Base-by-base conservation (phyloP, 2,329 filamentous ascomycete species). In the Parastagonospora avenae region DNA sequence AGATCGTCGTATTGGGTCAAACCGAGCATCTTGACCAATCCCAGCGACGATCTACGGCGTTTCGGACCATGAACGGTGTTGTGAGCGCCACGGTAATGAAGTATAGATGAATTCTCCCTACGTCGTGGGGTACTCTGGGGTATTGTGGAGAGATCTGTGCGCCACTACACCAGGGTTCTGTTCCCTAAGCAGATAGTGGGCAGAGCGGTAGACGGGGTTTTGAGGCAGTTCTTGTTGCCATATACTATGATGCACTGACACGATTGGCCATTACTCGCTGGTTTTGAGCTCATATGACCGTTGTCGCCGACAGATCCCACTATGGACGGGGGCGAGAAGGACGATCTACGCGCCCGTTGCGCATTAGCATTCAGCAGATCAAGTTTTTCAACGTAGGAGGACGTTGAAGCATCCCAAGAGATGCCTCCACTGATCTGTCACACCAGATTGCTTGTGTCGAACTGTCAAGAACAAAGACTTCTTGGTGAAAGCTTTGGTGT, bases 81-180 rank as follows among this genome's bases (percentile, higher is more conserved):
- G 53, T 42, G 54, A 57, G 60, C 52, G 40, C 56, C 54, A 57
- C 32, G 50, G 53, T 64, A 66, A 70, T 73, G 68, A 70, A 66
- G 36, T 38, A 51, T 70, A 73, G 59, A 73, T 71, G 70, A 72
- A 64, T 59, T 52, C 35, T 50, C 57, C 39, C 56, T 59, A 53
- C 50, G 59, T 55, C 55, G 64, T 68, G 68, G 69, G 62, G 63
- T 64, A 61, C 55, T 59, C 62, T 63, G 66, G 70, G 64, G 69
- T 67, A 67, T 49, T 62, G 57, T 57, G 64, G 63, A 63, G 55
- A 64, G 60, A 64, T 66, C 62, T 62, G 52, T 70, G 63, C 64
- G 57, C 52, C 50, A 55, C 50, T 50, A 50, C 35, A 43, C 28
- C 50, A 50, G 47, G 58, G 49, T 54, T 54, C 58, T 54, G 55